These are phyloP conservation scores for Tetradesmus obliquus DNA, from an alignment of 139 green algal species.

Conservation along the genomic window DNA sequence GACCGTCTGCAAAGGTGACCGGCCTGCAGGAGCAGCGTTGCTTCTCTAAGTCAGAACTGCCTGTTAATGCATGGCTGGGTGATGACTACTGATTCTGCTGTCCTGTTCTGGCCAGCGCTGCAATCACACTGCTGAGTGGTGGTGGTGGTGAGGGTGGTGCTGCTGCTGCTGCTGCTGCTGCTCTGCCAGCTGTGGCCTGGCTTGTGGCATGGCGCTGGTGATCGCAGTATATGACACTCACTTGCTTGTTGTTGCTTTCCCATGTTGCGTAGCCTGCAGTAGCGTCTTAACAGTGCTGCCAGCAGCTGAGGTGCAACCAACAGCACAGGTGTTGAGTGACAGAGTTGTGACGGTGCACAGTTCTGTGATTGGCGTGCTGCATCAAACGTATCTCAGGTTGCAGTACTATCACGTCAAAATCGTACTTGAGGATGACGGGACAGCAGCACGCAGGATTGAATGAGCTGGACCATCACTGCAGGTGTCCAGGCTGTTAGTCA, in stretches of 20 bases:
- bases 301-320: neutral
- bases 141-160: neutral
- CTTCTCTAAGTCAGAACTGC: neutral
- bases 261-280: neutral
- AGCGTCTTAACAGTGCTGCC: neutral
- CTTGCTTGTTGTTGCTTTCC: constrained; percentile 8
- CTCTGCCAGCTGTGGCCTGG: neutral
- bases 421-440: neutral
- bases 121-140: neutral
- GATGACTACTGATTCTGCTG: neutral
- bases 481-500: neutral
- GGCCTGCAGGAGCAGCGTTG: neutral
- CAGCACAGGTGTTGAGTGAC: neutral
- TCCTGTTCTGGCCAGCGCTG: neutral
- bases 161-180: neutral
- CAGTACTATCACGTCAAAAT: no score
- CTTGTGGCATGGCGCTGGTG: neutral
- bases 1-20: neutral
- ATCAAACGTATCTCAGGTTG: neutral
- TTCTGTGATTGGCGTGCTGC: neutral
- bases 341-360: neutral
- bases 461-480: neutral
- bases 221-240: neutral
- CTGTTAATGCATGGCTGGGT: neutral
- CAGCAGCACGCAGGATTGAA: neutral